Evolutionary conservation across 1,139 yeast species (phyloP).

Genomic region (Pichia sp.): DNA sequence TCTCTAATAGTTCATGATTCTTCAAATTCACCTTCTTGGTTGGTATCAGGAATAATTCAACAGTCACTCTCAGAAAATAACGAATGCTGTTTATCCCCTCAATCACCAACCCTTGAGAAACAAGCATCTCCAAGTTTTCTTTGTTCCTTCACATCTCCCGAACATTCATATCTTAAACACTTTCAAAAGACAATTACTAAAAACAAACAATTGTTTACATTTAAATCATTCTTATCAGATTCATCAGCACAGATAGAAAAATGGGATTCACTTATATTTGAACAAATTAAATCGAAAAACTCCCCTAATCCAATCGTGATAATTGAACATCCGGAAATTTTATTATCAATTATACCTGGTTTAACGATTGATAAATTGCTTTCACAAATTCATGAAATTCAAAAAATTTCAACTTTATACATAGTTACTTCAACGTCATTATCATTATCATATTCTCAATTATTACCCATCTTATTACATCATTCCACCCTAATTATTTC

Average conservation of each 20-base stretch:
- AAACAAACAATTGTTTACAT: slow-evolving; percentile 4
- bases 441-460: slow-evolving; percentile 35
- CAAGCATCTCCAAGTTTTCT: slow-evolving; percentile 9
- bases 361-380: slow-evolving; percentile 34
- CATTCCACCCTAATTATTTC: slow-evolving; percentile 46
- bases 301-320: slow-evolving; percentile 12
- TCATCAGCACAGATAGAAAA: neutral
- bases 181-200: slow-evolving; percentile 5
- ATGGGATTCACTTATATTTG: neutral
- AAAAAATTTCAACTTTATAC: slow-evolving; percentile 33
- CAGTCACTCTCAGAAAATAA: slow-evolving; percentile 32
- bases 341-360: slow-evolving; percentile 39
- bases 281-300: neutral
- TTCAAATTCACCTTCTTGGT: slow-evolving; percentile 68
- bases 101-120: slow-evolving; percentile 14
- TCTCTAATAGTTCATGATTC: slow-evolving; percentile 49
- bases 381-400: slow-evolving; percentile 34
- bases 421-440: slow-evolving; percentile 32
- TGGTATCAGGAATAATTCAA: slow-evolving; percentile 44
- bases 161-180: slow-evolving; percentile 8
- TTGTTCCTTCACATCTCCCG: slow-evolving; percentile 4
- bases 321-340: slow-evolving; percentile 40
- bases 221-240: slow-evolving; percentile 7
- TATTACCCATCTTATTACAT: slow-evolving; percentile 44
- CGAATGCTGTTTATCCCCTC: slow-evolving; percentile 30